Evolutionary conservation across 768 basidiomycete species (phyloP).

Genomic region (Mycena albidolilacea): DNA sequence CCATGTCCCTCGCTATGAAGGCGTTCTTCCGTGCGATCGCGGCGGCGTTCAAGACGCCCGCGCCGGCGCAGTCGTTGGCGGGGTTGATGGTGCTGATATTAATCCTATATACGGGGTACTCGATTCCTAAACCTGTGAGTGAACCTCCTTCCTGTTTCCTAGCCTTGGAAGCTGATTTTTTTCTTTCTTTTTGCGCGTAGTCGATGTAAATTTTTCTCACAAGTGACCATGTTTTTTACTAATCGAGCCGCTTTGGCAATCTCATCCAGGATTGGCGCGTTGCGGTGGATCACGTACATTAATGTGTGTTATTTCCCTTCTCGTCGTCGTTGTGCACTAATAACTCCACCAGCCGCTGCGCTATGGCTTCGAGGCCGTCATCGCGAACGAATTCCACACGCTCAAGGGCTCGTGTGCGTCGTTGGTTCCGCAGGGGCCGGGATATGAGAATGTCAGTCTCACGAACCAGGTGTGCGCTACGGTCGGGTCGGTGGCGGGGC

Average conservation of each 20-base stretch:
- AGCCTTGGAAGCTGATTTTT: neutral
- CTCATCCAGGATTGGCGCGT: constrained; percentile 64
- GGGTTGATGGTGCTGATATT: constrained; percentile 60
- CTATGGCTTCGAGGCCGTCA: constrained; percentile 81
- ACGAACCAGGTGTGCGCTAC: constrained; percentile 84
- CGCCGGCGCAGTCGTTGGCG: constrained; percentile 61
- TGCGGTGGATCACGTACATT: constrained; percentile 67
- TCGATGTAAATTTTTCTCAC: constrained; percentile 25
- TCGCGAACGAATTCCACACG: constrained; percentile 87
- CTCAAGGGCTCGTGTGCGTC: constrained; percentile 72
- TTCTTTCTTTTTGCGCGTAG: neutral
- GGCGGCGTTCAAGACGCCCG: constrained; percentile 60
- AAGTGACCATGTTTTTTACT: neutral
- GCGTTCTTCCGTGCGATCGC: constrained; percentile 73
- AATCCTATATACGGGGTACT: constrained; percentile 68
- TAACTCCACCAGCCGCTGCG: constrained; percentile 65
- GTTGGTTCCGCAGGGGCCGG: constrained; percentile 74
- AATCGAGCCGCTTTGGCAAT: constrained; percentile 12
- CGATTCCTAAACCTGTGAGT: constrained; percentile 57
- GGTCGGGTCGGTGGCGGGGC: constrained; percentile 74
- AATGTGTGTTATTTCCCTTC: constrained; percentile 51
- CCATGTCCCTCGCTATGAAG: constrained; percentile 70
- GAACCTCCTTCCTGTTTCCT: neutral
- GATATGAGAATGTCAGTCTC: constrained; percentile 69
- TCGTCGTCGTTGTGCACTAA: constrained; percentile 19